Conservation (phyloP, 169 alveolate species). For the Plasmodium cynomolgi region DNA sequence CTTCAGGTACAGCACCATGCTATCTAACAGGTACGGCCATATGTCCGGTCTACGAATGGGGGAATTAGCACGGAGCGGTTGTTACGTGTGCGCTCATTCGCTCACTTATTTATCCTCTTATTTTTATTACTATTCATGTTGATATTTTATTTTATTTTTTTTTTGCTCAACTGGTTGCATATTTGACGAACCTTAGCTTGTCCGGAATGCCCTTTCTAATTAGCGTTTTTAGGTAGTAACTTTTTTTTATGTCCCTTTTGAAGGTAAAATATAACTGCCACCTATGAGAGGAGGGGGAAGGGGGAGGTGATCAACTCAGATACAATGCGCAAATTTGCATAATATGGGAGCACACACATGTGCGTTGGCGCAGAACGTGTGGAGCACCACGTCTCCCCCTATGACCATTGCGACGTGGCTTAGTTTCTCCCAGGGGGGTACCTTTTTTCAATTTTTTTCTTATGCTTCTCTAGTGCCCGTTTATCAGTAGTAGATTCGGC, state of each 20-base stretch:
- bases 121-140: not conserved
- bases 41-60: constrained; percentile 27
- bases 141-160: not conserved
- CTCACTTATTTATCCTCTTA: not conserved
- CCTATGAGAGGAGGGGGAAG: not conserved
- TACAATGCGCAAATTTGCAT: not conserved
- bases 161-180: not conserved
- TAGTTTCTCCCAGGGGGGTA: not conserved
- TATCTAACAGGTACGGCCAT: constrained; percentile 71
- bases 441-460: constrained; percentile 64
- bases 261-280: constrained; percentile 56
- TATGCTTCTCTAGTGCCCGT: constrained; percentile 33
- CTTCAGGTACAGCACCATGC: constrained; percentile 50
- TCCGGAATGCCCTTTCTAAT: constrained; percentile 87
- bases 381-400: not conserved
- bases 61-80: not conserved
- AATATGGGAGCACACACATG: not conserved
- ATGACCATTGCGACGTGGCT: not conserved
- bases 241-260: constrained; percentile 70
- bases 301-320: not conserved
- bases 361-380: not conserved
- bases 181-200: constrained; percentile 76
- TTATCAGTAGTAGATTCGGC: constrained; percentile 20
- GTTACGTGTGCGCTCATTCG: not conserved
- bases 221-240: constrained; percentile 73